A percentile compares a stretch with the other conserved stretches of the same genome.
phyloP scores from a whole-genome alignment of 495 filamentous ascomycete genomes.

The Trichoderma reesei region DNA sequence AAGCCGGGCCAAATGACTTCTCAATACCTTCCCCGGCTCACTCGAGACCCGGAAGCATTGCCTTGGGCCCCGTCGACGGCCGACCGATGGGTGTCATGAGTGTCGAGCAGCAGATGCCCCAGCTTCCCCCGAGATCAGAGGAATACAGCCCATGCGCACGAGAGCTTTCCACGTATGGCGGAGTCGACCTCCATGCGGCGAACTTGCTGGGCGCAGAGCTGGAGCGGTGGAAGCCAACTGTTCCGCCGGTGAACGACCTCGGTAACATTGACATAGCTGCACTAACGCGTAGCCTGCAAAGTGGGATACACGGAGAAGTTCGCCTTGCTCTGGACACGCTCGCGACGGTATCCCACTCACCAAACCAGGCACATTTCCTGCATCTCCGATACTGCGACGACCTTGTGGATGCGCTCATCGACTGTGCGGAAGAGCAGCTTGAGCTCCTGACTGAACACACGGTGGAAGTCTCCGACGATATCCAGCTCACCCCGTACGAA shows the following conservation, averaged over 20 bases:
- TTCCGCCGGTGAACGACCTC: slow-evolving; percentile 67
- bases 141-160: slow-evolving; percentile 56
- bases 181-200: slow-evolving; percentile 52
- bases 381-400: slow-evolving; percentile 72
- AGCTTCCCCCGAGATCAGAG: slow-evolving; percentile 18
- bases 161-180: slow-evolving; percentile 51
- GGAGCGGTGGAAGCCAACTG: slow-evolving; percentile 52
- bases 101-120: slow-evolving; percentile 16
- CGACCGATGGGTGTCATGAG: neutral
- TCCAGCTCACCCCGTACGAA: slow-evolving; percentile 75
- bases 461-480: slow-evolving; percentile 72
- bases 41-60: slow-evolving; percentile 26
- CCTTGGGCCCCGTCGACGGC: slow-evolving; percentile 24
- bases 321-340: slow-evolving; percentile 81
- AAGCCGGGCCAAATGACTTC: slow-evolving; percentile 30
- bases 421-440: slow-evolving; percentile 81
- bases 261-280: slow-evolving; percentile 85
- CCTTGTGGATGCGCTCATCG: slow-evolving; percentile 74
- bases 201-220: slow-evolving; percentile 54
- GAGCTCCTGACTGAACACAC: slow-evolving; percentile 71
- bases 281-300: slow-evolving; percentile 86
- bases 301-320: slow-evolving; percentile 79
- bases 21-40: slow-evolving; percentile 32
- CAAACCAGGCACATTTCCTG: slow-evolving; percentile 39
- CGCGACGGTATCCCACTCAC: slow-evolving; percentile 57